Evolutionary conservation across 352 stramenopile genomes (phyloP), one percentile per base, ranked within the genome.

Genomic region (Aphanomyces astaci): DNA sequence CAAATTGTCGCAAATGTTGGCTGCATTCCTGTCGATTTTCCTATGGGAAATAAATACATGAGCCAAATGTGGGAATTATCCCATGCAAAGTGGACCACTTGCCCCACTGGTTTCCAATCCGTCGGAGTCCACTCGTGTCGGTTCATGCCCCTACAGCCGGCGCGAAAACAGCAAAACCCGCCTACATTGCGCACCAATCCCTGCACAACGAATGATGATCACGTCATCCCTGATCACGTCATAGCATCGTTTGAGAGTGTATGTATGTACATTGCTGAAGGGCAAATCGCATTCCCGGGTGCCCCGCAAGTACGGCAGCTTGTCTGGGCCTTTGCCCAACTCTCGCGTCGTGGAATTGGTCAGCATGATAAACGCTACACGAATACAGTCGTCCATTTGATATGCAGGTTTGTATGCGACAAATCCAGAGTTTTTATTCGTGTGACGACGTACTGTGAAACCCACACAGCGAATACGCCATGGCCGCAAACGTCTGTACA

Each of bases 271-370:
- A 27, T 71, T 73, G 53, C 78, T 84, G 75, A 92, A 92, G 3
- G 83, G 84, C 32, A 94, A 74, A 64, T 92, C 86, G 65, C 76
- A 92, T 45, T 84, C 75, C 25, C 76, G 54, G 32, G 87, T 86
- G 27, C 78, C 79, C 22, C 40, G 69, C 45, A 94, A 60, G 71
- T 95, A 94, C 54, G 79, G 62, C 36, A 94, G 74, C 9, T 84
- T 64, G 59, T 85, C 72, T 4, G 73, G 32, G 32, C 73, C 76
- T 48, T 80, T 83, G 43, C 73, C 77, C 28, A 86, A 72, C 75
- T 94, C 87, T 70, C 88, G 89, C 3, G 83, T 92, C 3, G 87
- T 94, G 32, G 65, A 75, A 66, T 85, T 88, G 11, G 72, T 71
- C 33, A 94, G 48, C 25, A 76, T 77, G 27, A 92, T 74, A 24